Base-by-base conservation (phyloP, 495 filamentous ascomycete genomes). In the Xylaria grammica region DNA sequence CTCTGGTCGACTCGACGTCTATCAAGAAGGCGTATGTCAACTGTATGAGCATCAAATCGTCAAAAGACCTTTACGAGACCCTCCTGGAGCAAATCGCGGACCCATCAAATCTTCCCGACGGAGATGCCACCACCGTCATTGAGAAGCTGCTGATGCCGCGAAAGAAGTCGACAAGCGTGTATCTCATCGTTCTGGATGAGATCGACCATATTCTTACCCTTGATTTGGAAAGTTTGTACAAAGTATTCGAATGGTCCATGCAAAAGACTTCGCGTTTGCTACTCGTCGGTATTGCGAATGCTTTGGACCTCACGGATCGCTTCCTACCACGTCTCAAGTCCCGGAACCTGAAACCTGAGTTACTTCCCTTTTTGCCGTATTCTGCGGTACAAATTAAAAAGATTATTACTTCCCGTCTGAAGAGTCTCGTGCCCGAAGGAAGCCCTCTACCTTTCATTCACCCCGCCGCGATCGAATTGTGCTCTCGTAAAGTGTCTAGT, bases 251-350 rank as follows among this genome's bases (percentile, higher is more conserved):
- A 68, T 97, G 93, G 92, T 94, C 96, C 15, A 79, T 98, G 63
- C 85, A 90, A 22, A 84, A 81, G 57, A 85, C 85, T 5, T 97
- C 94, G 2, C 87, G 86, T 10, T 86, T 99, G 2, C 78, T 94
- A 24, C 77, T 98, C 26, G 84, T 99, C 42, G 95, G 95, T 42
- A 97, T 99, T 70, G 96, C 95, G 53, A 99, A 99, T 69, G 96
- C 95, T 1, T 83, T 99, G 58, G 95, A 99, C 71, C 78, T 99
- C 44, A 97, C 96, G 0, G 94, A 97, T 71, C 91, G 96, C 20
- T 96, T 97, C 65, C 86, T 99, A 19, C 95, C 96, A 36, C 90
- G 95, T 11, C 83, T 99, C 24, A 98, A 97, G 78, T 89, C 93
- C 2, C 90, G 93, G 53, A 94, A 94, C 65, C 78, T 98, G 57